These are phyloP conservation scores for Drechslerella dactyloides DNA, from an alignment of 2,329 filamentous ascomycete species.

Conservation along the genomic window DNA sequence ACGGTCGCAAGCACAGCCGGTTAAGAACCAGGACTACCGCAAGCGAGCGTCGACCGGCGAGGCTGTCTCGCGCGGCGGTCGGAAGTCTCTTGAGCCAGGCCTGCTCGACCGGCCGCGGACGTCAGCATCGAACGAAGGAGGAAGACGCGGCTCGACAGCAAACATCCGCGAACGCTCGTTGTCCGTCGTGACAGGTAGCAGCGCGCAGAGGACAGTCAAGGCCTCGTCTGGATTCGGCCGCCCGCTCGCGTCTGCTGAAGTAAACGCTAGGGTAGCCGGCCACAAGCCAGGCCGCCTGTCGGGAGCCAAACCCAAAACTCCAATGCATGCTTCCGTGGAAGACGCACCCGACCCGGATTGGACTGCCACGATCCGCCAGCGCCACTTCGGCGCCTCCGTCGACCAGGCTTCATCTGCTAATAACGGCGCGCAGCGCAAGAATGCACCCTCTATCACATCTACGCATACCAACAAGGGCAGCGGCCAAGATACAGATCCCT, in stretches of 20 bases:
- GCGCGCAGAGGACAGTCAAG: conserved; percentile 21
- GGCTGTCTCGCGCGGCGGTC: not conserved
- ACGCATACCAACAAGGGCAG: not conserved
- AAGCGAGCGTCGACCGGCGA: not conserved
- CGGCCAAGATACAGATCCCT: conserved; percentile 25
- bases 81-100: not conserved
- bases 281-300: conserved; percentile 12
- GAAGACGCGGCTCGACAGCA: not conserved
- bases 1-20: not conserved
- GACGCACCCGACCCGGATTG: not conserved
- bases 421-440: conserved; percentile 8
- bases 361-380: not conserved
- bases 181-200: not conserved
- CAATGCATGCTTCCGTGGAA: not conserved
- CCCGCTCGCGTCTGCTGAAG: conserved; percentile 34
- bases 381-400: not conserved
- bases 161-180: not conserved
- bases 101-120: not conserved
- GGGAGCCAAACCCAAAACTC: not conserved
- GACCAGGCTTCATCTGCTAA: conserved; percentile 10
- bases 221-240: conserved; percentile 28
- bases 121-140: not conserved
- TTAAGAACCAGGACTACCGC: not conserved
- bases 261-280: conserved; percentile 46
- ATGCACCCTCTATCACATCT: conserved; percentile 13